phyloP scores from a whole-genome alignment of 139 green algal species.

The Tetraselmis chui region DNA sequence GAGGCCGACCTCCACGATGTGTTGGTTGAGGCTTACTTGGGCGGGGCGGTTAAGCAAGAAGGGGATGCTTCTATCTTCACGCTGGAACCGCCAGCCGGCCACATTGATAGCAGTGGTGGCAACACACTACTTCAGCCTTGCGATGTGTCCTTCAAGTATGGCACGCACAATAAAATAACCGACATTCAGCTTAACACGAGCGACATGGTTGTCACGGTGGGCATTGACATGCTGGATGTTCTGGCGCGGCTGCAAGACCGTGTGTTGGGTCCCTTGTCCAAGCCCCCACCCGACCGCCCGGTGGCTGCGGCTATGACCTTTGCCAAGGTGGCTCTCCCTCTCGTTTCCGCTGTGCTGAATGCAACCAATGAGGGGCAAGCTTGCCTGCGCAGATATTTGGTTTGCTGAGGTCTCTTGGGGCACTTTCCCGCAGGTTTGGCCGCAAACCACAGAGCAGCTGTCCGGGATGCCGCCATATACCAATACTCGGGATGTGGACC shows the following conservation, averaged over 20 bases:
- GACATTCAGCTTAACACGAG: neutral
- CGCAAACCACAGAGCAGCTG: neutral
- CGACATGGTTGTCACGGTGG: neutral
- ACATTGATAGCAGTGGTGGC: neutral
- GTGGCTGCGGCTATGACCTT: neutral
- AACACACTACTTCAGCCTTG: constrained; percentile 30
- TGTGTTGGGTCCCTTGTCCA: neutral
- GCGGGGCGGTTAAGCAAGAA: neutral
- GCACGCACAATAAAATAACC: neutral
- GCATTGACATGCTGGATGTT: neutral
- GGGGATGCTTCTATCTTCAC: neutral
- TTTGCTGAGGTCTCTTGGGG: too few relatives aligned
- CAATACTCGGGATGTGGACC: neutral
- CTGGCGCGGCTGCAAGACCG: neutral
- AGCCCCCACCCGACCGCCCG: neutral
- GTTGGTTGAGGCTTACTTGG: neutral
- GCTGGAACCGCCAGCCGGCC: neutral
- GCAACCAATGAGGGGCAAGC: too few relatives aligned
- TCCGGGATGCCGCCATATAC: neutral
- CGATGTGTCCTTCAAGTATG: constrained; percentile 18
- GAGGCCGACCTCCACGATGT: neutral
- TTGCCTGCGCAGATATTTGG: too few relatives aligned
- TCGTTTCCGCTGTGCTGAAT: too few relatives aligned
- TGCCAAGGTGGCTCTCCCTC: too few relatives aligned
- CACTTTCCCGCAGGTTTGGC: neutral